Evolutionary conservation across 306 rosid species (phyloP).

Genomic region (Quercus bicolor): DNA sequence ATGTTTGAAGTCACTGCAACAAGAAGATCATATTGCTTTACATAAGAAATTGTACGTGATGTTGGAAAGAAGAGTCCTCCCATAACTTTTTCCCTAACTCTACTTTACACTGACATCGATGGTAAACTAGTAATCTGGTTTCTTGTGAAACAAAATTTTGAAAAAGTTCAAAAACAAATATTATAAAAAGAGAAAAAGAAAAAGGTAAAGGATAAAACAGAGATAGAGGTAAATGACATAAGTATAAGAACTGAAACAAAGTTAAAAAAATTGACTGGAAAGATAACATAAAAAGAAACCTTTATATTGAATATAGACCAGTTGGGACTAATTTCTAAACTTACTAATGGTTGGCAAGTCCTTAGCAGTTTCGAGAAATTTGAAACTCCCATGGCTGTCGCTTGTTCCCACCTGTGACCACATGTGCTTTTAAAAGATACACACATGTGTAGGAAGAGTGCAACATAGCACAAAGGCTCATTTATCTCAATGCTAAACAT

Average conservation of each 20-base stretch:
- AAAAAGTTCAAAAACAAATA: neutral
- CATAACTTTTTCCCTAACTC: neutral
- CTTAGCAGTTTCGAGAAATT: constrained; percentile 83
- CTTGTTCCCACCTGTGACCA: constrained; percentile 58
- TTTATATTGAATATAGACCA: neutral
- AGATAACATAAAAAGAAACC: neutral
- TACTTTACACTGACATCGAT: neutral
- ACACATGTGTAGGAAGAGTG: neutral
- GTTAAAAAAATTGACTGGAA: neutral
- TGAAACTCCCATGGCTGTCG: constrained; percentile 47
- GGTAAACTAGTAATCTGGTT: neutral
- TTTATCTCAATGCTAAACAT: constrained; percentile 8
- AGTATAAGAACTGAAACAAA: neutral
- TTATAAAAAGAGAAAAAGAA: neutral
- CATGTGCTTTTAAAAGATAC: neutral
- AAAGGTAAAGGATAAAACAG: neutral
- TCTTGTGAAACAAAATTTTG: neutral
- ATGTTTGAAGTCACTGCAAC: constrained; percentile 70
- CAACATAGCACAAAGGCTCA: constrained; percentile 9
- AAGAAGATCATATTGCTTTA: constrained; percentile 11
- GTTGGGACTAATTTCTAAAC: constrained; percentile 25
- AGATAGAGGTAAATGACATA: neutral
- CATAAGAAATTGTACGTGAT: constrained; percentile 4
- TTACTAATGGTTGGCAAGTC: constrained; percentile 92
- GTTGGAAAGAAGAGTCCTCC: neutral